phyloP scores from a whole-genome alignment of 208 protist genomes.

The Trypanosoma brucei region DNA sequence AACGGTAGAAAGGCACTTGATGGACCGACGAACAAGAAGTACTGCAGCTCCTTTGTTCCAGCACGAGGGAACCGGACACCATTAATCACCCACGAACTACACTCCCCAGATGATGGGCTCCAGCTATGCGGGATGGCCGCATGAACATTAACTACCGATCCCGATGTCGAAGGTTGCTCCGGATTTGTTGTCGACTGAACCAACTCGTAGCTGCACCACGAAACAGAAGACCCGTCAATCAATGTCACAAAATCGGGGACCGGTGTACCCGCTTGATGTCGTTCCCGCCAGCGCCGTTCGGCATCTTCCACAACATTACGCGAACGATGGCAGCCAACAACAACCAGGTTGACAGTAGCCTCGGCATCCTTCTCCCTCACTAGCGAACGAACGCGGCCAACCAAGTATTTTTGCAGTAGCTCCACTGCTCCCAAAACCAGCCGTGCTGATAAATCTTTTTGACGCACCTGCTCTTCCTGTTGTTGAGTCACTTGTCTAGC shows the following conservation, averaged over 20 bases:
- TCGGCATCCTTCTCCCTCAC: not conserved
- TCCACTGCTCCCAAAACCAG: constrained; percentile 24
- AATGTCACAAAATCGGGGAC: not conserved
- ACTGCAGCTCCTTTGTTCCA: constrained; percentile 27
- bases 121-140: not conserved
- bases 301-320: constrained; percentile 13
- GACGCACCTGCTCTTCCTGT: constrained; percentile 6
- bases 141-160: not conserved
- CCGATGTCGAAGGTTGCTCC: not conserved
- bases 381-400: not conserved
- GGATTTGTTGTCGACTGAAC: not conserved
- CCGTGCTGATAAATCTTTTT: constrained; percentile 13
- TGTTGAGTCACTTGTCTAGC: not conserved
- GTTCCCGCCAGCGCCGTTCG: constrained; percentile 3
- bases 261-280: constrained; percentile 1
- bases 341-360: constrained; percentile 15
- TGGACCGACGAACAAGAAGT: constrained; percentile 67
- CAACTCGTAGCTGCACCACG: constrained; percentile 29
- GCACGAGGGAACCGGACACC: constrained; percentile 51
- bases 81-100: constrained; percentile 54
- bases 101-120: not conserved
- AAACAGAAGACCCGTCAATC: constrained; percentile 6
- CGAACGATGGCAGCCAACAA: constrained; percentile 29
- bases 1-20: constrained; percentile 33
- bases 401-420: constrained; percentile 8